Conservation (phyloP, 2,329 filamentous ascomycete genomes). For the Clonostachys rhizophaga region DNA sequence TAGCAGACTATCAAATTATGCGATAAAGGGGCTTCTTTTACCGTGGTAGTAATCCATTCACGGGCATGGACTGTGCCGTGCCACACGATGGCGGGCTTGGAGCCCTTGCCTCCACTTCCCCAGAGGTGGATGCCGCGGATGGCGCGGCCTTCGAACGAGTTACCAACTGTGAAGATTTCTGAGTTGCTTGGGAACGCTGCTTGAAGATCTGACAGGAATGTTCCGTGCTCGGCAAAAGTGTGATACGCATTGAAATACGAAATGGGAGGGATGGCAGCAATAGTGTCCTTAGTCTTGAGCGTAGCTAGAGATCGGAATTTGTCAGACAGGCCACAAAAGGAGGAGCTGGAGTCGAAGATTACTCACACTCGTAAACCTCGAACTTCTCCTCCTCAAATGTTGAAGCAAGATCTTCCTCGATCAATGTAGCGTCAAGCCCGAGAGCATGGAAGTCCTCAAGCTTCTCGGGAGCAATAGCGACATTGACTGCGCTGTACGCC, state of each 20-base stretch:
- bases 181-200: constrained; percentile 35
- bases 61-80: constrained; percentile 56
- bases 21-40: constrained; percentile 12
- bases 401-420: constrained; percentile 13
- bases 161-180: constrained; percentile 41
- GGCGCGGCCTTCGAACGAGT: constrained; percentile 35
- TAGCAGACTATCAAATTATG: not conserved
- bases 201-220: constrained; percentile 39
- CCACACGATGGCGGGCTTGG: constrained; percentile 47
- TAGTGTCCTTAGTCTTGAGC: constrained; percentile 1
- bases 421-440: constrained; percentile 10
- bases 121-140: constrained; percentile 61
- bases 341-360: not conserved
- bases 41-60: constrained; percentile 47
- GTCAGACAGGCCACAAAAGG: not conserved
- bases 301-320: constrained; percentile 8
- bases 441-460: constrained; percentile 12
- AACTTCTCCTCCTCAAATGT: constrained; percentile 13
- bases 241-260: constrained; percentile 45
- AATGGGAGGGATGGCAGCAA: constrained; percentile 2
- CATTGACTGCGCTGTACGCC: constrained; percentile 10
- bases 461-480: constrained; percentile 15
- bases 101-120: constrained; percentile 35
- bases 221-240: constrained; percentile 41
- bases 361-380: constrained; percentile 7